Evolutionary conservation across 257 asterid species (phyloP), one percentile per base, ranked within the genome.

Genomic region (Perilla frutescens): DNA sequence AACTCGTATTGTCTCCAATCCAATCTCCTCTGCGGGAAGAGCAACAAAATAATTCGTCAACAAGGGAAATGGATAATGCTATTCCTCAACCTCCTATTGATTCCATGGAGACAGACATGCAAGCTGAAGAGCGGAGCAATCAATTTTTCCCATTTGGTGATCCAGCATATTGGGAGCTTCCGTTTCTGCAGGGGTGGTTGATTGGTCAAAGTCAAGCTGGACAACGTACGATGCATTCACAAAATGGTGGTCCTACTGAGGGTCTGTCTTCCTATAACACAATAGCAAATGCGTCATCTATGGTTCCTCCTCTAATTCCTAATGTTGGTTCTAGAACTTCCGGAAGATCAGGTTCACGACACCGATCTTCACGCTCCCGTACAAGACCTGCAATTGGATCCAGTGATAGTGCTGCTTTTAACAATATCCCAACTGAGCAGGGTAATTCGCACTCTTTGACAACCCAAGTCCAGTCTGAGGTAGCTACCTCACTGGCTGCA

Each of bases 131-230:
- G 11, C 78, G 88, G 77, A 83, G 84, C 83, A 83, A 88, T 73
- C 93, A 87, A 20, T 80, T 75, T 84, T 88, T 88, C 60, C 97
- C 97, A 49, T 88, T 89, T 77, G 88, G 90, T 50, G 97, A 93
- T 75, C 92, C 94, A 48, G 87, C 97, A 47, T 86, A 88, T 75
- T 91, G 99, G 99, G 99, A 94, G 68, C 84, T 94, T 34, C 97
- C 99, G 5, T 92, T 94, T 81, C 66, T 94, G 83, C 99, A 94
- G 71, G 99, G 99, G 49, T 90, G 99, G 99, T 77, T 94, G 80
- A 81, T 91, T 76, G 97, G 99, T 73, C 99, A 94, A 79, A 94
- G 93, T 79, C 99, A 91, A 84, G 96, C 96, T 60, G 89, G 92
- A 44, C 87, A 89, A 66, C 92, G 83, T 40, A 79, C 84, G 14